These are phyloP conservation scores for Rubroshorea leprosula DNA, from an alignment of 345 rosid species.

Conservation along the genomic window DNA sequence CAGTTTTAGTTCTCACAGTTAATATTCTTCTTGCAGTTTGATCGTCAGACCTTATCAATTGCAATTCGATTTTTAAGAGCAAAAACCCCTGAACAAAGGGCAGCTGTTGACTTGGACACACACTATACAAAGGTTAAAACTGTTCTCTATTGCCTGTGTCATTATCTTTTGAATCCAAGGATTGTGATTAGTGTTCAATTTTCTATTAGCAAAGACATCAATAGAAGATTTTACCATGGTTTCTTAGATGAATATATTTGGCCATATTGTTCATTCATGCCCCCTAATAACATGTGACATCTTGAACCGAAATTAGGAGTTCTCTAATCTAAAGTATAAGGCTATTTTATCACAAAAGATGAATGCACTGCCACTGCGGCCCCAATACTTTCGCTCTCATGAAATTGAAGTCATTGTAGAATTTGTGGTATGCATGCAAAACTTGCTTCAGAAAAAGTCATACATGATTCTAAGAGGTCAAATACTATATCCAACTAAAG, in stretches of 20 bases:
- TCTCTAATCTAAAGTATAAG: neutral
- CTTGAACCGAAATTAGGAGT: neutral
- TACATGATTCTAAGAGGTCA: neutral
- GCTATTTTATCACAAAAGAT: neutral
- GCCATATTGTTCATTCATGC: neutral
- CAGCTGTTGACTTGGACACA: constrained; percentile 96
- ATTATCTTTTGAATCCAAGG: neutral
- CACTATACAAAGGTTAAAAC: constrained; percentile 69
- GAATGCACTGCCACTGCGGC: neutral
- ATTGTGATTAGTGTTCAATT: neutral
- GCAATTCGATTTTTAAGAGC: constrained; percentile 84
- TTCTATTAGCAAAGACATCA: neutral
- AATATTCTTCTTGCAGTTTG: constrained; percentile 46
- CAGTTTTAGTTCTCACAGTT: neutral
- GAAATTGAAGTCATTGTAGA: too few relatives aligned
- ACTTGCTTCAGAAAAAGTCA: neutral
- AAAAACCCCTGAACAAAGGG: constrained; percentile 87
- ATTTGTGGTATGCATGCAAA: neutral
- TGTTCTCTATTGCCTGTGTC: neutral
- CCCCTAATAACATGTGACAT: neutral
- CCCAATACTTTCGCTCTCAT: neutral
- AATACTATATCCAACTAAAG: neutral
- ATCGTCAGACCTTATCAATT: constrained; percentile 54
- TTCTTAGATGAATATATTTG: too few relatives aligned
- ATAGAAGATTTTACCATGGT: too few relatives aligned